A percentile compares a stretch with the other conserved stretches of the same genome.
These are phyloP conservation scores for Candida montana DNA, from an alignment of 805 yeast genomes.

Conservation along the genomic window DNA sequence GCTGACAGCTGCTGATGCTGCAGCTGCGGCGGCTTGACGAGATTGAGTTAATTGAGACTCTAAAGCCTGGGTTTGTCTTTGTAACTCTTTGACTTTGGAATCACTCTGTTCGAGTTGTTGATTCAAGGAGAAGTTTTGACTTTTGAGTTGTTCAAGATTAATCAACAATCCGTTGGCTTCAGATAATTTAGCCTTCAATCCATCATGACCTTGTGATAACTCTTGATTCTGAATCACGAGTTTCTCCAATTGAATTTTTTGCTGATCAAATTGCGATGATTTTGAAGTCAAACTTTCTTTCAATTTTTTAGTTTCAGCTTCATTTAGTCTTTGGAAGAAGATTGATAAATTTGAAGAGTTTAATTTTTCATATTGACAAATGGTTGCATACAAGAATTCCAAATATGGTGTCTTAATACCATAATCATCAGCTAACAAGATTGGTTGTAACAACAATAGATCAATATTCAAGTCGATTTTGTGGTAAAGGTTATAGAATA, in stretches of 20 bases:
- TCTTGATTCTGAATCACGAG: constrained; percentile 6
- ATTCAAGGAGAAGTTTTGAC: constrained; percentile 1
- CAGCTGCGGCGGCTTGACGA: background rate
- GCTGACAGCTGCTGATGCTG: background rate
- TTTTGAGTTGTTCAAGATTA: constrained; percentile 3
- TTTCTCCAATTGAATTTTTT: constrained; percentile 2
- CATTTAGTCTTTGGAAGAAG: constrained; percentile 21
- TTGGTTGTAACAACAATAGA: constrained; percentile 76
- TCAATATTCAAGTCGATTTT: constrained; percentile 62
- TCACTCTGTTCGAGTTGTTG: constrained; percentile 9
- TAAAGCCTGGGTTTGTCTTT: constrained; percentile 1
- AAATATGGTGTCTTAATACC: constrained; percentile 84
- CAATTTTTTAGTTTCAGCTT: constrained; percentile 5
- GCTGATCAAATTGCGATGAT: constrained; percentile 1
- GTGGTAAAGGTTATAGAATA: constrained; percentile 62
- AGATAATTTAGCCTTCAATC: background rate
- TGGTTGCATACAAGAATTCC: constrained; percentile 76
- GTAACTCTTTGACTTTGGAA: constrained; percentile 5
- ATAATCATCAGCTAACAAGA: constrained; percentile 82
- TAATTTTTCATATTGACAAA: constrained; percentile 50
- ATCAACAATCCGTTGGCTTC: background rate
- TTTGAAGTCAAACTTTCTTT: constrained; percentile 1
- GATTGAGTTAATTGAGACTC: constrained; percentile 2
- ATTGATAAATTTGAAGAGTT: constrained; percentile 20
- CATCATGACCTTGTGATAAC: constrained; percentile 3